Percentiles rank a stretch among this genome's conserved stretches.
Evolutionary conservation across 495 filamentous ascomycete species (phyloP).

Genomic region (Penicillium robsamsonii): DNA sequence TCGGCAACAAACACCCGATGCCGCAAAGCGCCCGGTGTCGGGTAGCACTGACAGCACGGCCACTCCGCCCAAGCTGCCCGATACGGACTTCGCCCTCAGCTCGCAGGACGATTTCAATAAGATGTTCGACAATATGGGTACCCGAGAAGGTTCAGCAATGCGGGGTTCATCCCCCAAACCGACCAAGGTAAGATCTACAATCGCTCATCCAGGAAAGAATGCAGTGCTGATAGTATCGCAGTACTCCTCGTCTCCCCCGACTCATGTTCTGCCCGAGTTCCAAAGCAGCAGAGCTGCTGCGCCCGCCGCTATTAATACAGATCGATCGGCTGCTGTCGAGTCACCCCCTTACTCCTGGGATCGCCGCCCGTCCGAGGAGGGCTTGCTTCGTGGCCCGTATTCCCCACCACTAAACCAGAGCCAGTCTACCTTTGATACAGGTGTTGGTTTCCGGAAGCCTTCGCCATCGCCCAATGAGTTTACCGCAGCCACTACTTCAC

Average conservation of each 20-base stretch:
- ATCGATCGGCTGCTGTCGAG: constrained; percentile 54
- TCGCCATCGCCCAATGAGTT: constrained; percentile 27
- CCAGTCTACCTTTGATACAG: constrained; percentile 12
- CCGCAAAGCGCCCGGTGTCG: constrained; percentile 49
- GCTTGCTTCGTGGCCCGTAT: constrained; percentile 46
- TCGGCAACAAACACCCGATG: constrained; percentile 41
- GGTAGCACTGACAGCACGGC: constrained; percentile 62
- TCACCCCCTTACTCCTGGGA: constrained; percentile 66
- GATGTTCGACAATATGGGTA: constrained; percentile 63
- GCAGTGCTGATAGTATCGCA: constrained; percentile 20
- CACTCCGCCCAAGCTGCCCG: constrained; percentile 66
- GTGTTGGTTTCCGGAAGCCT: constrained; percentile 16
- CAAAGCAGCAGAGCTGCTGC: constrained; percentile 24
- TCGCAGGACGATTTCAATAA: constrained; percentile 62
- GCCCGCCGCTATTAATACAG: constrained; percentile 58
- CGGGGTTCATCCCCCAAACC: constrained; percentile 27
- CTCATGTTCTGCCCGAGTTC: constrained; percentile 16
- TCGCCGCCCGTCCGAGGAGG: constrained; percentile 64
- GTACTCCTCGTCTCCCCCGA: constrained; percentile 26
- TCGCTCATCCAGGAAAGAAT: background rate
- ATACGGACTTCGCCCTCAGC: constrained; percentile 52
- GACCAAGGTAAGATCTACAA: constrained; percentile 21
- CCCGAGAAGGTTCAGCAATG: constrained; percentile 46
- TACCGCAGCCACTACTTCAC: constrained; percentile 33
- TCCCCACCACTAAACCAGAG: background rate